Evolutionary conservation across 257 asterid species (phyloP).

Genomic region (Leptodermis oblonga): DNA sequence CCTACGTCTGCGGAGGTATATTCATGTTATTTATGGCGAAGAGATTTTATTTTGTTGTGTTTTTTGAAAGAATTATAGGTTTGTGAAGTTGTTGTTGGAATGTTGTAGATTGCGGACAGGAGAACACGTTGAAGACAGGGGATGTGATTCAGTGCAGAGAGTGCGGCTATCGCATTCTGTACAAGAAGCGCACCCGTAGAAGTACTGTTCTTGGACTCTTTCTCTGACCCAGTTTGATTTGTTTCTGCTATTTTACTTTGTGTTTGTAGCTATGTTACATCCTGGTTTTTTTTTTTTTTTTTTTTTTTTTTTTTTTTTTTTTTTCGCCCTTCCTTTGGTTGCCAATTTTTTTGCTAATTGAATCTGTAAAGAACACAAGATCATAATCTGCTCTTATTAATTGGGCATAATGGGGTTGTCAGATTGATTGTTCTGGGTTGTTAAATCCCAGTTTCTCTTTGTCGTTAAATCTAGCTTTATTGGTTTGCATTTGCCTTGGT

Average conservation of each 20-base stretch:
- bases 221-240: background rate
- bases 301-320: too few relatives aligned
- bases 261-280: background rate
- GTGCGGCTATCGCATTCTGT: conserved; percentile 83
- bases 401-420: background rate
- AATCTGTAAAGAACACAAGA: background rate
- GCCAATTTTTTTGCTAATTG: background rate
- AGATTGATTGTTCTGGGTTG: background rate
- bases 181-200: conserved; percentile 92
- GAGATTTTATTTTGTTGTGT: too few relatives aligned
- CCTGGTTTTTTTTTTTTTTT: background rate
- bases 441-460: background rate
- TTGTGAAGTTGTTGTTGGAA: background rate
- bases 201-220: conserved; percentile 26
- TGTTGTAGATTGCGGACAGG: conserved; percentile 77
- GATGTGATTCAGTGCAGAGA: conserved; percentile 92
- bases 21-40: too few relatives aligned
- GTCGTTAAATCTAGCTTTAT: background rate
- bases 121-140: conserved; percentile 70
- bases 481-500: too few relatives aligned
- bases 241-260: background rate
- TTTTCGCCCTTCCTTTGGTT: background rate
- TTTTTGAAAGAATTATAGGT: too few relatives aligned
- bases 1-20: conserved; percentile 69
- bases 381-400: background rate